A percentile compares a stretch with the other conserved stretches of the same genome.
Conservation (phyloP, 2,329 filamentous ascomycete genomes). For the Phyllosticta citribraziliensis region DNA sequence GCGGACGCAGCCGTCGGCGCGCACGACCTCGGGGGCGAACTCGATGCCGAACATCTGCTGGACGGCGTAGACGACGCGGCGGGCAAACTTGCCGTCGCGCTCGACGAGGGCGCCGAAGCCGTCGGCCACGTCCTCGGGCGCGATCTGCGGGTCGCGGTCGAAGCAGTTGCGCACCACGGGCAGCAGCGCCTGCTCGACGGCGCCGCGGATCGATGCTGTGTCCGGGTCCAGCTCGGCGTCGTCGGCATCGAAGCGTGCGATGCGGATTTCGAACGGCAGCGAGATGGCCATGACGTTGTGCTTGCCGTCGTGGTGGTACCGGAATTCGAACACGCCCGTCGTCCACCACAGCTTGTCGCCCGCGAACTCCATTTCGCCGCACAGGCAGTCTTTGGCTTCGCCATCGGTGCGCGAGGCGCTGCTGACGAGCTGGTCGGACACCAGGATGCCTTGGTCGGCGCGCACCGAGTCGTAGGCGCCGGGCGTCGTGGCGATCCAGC, state of each 20-base stretch:
- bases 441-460: conserved; percentile 66
- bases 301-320: conserved; percentile 88
- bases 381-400: conserved; percentile 50
- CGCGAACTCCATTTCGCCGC: conserved; percentile 76
- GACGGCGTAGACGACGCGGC: conserved; percentile 85
- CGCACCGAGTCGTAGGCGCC: conserved; percentile 66
- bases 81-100: conserved; percentile 78
- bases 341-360: conserved; percentile 98
- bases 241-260: conserved; percentile 71
- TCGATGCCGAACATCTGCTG: conserved; percentile 96
- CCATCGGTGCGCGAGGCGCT: conserved; percentile 35
- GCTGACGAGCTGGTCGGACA: conserved; percentile 52
- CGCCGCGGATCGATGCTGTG: conserved; percentile 46
- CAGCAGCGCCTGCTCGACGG: conserved; percentile 68
- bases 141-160: conserved; percentile 83
- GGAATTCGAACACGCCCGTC: conserved; percentile 90
- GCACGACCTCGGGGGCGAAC: conserved; percentile 84
- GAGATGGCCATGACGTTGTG: conserved; percentile 94
- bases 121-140: conserved; percentile 69
- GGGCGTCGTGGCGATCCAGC: conserved; percentile 75
- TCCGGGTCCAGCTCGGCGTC: conserved; percentile 46
- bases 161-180: conserved; percentile 86
- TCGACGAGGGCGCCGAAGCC: conserved; percentile 78
- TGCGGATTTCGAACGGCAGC: conserved; percentile 81
- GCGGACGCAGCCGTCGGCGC: conserved; percentile 79